Evolutionary conservation across 345 rosid genomes (phyloP).

Genomic region (Populus ilicifolia): DNA sequence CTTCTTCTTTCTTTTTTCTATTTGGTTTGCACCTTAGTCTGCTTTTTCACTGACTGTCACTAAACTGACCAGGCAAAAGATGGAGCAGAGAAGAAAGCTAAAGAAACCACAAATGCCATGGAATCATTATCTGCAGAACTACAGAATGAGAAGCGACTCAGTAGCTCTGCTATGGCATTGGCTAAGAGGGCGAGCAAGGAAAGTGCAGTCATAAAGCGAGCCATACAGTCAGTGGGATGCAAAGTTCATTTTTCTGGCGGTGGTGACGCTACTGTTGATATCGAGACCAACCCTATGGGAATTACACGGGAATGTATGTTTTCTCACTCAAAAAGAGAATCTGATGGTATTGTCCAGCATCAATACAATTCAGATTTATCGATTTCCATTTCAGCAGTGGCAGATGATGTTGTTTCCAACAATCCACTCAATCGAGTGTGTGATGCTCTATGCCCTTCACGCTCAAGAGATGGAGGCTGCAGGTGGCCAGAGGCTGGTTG

Average conservation of each 20-base stretch:
- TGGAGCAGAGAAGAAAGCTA: constrained; percentile 60
- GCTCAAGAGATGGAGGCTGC: constrained; percentile 70
- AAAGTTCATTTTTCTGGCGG: constrained; percentile 60
- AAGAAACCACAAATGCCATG: constrained; percentile 40
- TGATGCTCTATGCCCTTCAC: constrained; percentile 65
- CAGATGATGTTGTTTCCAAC: constrained; percentile 44
- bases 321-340: constrained; percentile 33
- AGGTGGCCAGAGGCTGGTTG: constrained; percentile 91
- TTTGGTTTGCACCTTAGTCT: not conserved
- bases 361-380: constrained; percentile 59
- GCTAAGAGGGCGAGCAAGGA: constrained; percentile 73
- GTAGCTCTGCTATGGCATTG: constrained; percentile 54
- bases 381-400: constrained; percentile 49
- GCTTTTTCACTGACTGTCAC: not conserved
- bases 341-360: constrained; percentile 21
- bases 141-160: constrained; percentile 55
- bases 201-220: constrained; percentile 58
- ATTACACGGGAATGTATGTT: constrained; percentile 23
- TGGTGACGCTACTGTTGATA: constrained; percentile 57
- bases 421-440: constrained; percentile 42
- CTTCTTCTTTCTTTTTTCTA: too few species aligned
- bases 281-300: constrained; percentile 37
- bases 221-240: constrained; percentile 82
- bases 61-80: constrained; percentile 63
- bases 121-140: constrained; percentile 59